Base-by-base conservation (phyloP, 2,329 filamentous ascomycete genomes). In the Triangularia setosa region DNA sequence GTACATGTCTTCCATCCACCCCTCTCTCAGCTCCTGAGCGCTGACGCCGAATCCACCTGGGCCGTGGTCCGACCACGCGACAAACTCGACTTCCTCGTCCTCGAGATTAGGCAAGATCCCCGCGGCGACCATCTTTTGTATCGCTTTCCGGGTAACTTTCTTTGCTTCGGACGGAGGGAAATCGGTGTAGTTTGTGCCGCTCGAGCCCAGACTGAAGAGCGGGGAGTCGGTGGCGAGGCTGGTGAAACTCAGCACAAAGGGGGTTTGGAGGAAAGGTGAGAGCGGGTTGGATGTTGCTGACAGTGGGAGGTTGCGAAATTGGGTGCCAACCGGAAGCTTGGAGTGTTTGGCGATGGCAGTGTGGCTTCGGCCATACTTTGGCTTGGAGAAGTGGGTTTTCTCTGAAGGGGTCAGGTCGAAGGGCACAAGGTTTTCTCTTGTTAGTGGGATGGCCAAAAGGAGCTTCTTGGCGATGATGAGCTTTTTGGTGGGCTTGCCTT, bases 391-490 rank as follows among this genome's bases (percentile, higher is more conserved):
- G 58, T 65, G 53, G 5, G 1, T 16, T 1, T 18, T 3, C 60
- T 70, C 69, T 8, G 33, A 12, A 0, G 64, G 21, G 60, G 76
- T 72, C 11, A 76, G 71, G 44, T 74, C 71, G 62, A 78, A 75
- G 2, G 71, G 69, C 4, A 66, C 33, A 56, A 78, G 58, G 61
- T 75, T 75, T 6, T 69, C 64, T 0, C 70, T 60, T 5, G 70
- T 75, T 0, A 76, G 77, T 9, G 75, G 73, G 30, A 76, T 71
- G 14, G 77, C 69, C 58, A 79, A 60, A 16, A 79, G 68, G 2
- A 78, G 69, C 35, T 71, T 70, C 61, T 73, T 74, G 9, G 75
- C 75, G 23, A 67, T 55, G 55, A 79, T 72, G 60, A 64, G 67
- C n/a, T 66, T 69, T 28, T 62, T 60, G 48, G 62, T 62, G 27